Evolutionary conservation across 2,329 filamentous ascomycete species (phyloP), one percentile per base, ranked within the genome.

Genomic region (Pseudogymnoascus sp.): DNA sequence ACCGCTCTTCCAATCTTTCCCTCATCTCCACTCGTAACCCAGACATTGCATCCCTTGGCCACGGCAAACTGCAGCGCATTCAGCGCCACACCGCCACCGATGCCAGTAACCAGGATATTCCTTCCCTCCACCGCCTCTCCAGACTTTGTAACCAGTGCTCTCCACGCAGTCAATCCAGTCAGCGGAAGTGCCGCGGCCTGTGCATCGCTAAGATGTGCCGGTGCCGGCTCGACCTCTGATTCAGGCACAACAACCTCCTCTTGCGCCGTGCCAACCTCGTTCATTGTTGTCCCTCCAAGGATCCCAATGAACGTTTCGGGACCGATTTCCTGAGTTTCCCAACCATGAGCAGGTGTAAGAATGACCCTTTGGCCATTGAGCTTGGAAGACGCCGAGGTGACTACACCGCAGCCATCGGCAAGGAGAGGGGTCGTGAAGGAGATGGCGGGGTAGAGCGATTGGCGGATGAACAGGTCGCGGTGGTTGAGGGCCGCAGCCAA

Each of bases 391-490:
- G 81, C 75, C 2, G 76, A 76, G 31, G 87, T 81, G 3, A 97
- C 90, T 63, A 83, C 78, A 61, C 92, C 93, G 68, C 83, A 87
- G 66, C 91, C 93, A 73, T 97, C 93, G 64, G 92, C 86, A 27
- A 96, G 82, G 42, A 97, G 78, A 0, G 93, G 91, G 5, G 86
- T 80, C 64, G 84, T 81, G 74, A 96, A 96, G 10, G 89, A 88
- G 61, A 91, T 88, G 68, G 84, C 88, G 0, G 93, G 93, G 79
- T 97, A 97, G 41, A 96, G 85, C 71, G 92, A 88, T 74, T 94
- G 92, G 61, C 93, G 90, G 75, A 96, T 89, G 78, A 97, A 97
- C 68, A 96, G 85, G 75, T 97, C 94, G 69, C 92, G 89, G 78
- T 97, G 94, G 79, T 97, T 97, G 59, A 97, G 85, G 12, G 93